These are phyloP conservation scores for Backusella psychrophila DNA, from an alignment of 192 early-diverging fungal genomes.

Conservation along the genomic window DNA sequence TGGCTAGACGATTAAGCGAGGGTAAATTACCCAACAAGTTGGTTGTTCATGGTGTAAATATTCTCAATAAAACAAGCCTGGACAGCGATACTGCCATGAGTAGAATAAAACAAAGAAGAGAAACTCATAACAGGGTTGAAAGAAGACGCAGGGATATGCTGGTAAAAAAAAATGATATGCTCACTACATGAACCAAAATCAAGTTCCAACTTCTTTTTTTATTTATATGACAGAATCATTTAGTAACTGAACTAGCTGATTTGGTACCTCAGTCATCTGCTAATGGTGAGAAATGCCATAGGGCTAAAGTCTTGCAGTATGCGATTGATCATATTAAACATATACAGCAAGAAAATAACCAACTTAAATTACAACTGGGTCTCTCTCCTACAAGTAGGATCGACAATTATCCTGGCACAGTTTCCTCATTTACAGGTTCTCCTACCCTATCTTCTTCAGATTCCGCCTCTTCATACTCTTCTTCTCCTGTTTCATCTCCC, in stretches of 20 bases:
- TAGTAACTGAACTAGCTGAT: slow-evolving; percentile 45
- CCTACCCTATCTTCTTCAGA: not conserved
- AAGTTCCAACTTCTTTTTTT: not conserved
- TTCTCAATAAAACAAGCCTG: slow-evolving; percentile 67
- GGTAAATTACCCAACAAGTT: slow-evolving; percentile 22
- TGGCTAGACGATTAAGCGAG: slow-evolving; percentile 15
- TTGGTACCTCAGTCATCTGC: slow-evolving; percentile 35
- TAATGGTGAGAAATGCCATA: slow-evolving; percentile 41
- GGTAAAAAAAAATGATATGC: slow-evolving; percentile 15
- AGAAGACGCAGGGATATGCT: slow-evolving; percentile 67
- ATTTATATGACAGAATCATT: slow-evolving; percentile 9
- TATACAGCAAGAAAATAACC: slow-evolving; percentile 53
- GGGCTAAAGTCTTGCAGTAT: slow-evolving; percentile 42
- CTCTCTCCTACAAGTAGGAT: not conserved
- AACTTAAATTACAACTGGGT: slow-evolving; percentile 29
- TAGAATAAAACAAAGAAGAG: slow-evolving; percentile 64
- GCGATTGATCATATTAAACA: slow-evolving; percentile 57
- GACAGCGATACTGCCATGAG: slow-evolving; percentile 67
- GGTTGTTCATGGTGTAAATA: slow-evolving; percentile 66
- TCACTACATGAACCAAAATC: not conserved
- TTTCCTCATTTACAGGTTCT: not conserved
- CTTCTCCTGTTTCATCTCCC: not conserved
- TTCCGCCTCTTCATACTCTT: not conserved
- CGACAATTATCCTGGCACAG: not conserved
- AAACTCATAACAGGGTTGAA: slow-evolving; percentile 75